Evolutionary conservation across 139 green algal species (phyloP).

Genomic region (Tetraselmis striata): DNA sequence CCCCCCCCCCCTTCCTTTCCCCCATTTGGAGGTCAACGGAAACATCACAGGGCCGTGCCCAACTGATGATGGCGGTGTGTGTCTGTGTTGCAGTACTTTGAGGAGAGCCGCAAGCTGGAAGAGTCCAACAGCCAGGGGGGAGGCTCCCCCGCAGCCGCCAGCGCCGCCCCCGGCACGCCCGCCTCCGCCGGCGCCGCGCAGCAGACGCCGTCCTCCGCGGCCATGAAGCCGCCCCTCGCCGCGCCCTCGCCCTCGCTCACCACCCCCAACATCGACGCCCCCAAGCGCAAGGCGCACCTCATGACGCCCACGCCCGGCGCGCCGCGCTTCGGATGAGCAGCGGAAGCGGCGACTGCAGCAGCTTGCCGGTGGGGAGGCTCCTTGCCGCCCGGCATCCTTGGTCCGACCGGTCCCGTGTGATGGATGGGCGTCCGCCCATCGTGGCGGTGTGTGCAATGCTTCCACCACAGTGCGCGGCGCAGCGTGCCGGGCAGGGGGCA

Average conservation of each 20-base stretch:
- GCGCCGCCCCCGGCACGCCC: neutral
- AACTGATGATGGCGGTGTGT: neutral
- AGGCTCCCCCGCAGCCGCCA: neutral
- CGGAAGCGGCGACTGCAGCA: no score
- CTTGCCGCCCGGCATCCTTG: no score
- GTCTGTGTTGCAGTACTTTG: constrained; percentile 55
- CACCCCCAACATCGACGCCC: neutral
- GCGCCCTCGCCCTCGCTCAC: neutral
- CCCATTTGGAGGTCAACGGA: no score
- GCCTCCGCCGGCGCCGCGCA: neutral
- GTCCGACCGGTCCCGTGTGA: no score
- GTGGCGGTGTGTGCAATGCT: no score
- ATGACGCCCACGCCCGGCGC: neutral
- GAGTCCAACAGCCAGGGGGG: constrained; percentile 23
- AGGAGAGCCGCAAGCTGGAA: constrained; percentile 51
- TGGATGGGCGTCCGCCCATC: no score
- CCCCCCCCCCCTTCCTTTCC: no score
- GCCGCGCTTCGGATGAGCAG: neutral
- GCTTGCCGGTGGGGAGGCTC: no score
- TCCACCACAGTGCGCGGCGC: no score
- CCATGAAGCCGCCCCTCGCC: neutral
- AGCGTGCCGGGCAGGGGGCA: no score
- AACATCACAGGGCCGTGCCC: no score
- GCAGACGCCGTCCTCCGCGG: neutral
- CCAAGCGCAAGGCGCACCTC: neutral